These are phyloP conservation scores for Cicer chorassanicum DNA, from an alignment of 306 rosid species.

Conservation along the genomic window DNA sequence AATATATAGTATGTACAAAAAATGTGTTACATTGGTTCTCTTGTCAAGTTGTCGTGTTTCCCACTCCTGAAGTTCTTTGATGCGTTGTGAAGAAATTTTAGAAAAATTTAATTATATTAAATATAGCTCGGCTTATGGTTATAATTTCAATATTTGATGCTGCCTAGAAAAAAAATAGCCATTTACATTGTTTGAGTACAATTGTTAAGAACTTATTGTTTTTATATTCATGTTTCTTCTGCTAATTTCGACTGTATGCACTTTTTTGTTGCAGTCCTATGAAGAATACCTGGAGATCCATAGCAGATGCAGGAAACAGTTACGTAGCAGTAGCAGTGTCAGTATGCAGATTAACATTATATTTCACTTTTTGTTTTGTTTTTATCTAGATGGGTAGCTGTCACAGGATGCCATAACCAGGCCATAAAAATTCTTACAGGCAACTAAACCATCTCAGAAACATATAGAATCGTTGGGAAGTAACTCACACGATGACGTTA, in stretches of 20 bases:
- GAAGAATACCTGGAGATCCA: slow-evolving; percentile 56
- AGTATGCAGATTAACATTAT: slow-evolving; percentile 36
- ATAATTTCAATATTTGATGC: slow-evolving; percentile 27
- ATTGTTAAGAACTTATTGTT: neutral
- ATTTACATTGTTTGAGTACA: slow-evolving; percentile 7
- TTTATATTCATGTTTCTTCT: slow-evolving; percentile 19
- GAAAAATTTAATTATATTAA: neutral
- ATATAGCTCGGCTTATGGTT: slow-evolving; percentile 1
- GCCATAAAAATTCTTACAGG: slow-evolving; percentile 46
- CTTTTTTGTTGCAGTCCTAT: slow-evolving; percentile 48
- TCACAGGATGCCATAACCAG: slow-evolving; percentile 31
- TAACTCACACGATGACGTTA: slow-evolving; percentile 45
- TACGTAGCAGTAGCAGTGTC: slow-evolving; percentile 34
- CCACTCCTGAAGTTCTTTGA: neutral
- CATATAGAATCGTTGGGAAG: slow-evolving; percentile 41
- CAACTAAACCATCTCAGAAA: slow-evolving; percentile 31
- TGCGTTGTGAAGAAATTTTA: neutral
- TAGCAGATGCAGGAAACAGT: slow-evolving; percentile 46
- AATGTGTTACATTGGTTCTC: neutral
- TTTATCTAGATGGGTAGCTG: neutral
- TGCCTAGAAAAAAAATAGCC: slow-evolving; percentile 16
- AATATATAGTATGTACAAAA: neutral
- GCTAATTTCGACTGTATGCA: slow-evolving; percentile 1
- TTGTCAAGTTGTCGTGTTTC: neutral
- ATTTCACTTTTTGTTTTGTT: slow-evolving; percentile 1